Evolutionary conservation across 1,284 basidiomycete species (phyloP).

Genomic region (Psilocybe mexicana): DNA sequence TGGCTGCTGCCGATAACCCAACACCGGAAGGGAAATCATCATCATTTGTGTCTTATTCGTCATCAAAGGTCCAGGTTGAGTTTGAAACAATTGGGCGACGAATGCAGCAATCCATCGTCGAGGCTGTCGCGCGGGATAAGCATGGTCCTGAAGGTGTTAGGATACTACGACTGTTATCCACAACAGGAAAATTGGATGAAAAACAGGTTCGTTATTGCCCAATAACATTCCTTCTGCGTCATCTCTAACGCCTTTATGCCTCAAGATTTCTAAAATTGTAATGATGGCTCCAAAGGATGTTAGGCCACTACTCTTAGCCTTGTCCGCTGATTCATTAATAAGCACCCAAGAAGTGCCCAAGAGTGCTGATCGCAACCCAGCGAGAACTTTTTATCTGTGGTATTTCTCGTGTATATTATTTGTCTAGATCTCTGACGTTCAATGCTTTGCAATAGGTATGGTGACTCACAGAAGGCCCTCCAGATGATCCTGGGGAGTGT

Average conservation of each 20-base stretch:
- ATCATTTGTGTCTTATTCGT: conserved; percentile 69
- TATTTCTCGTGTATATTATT: conserved; percentile 32
- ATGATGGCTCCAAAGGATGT: conserved; percentile 92
- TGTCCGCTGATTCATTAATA: conserved; percentile 80
- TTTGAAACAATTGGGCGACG: conserved; percentile 77
- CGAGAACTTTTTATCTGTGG: conserved; percentile 89
- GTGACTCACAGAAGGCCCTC: conserved; percentile 83
- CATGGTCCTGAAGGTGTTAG: conserved; percentile 87
- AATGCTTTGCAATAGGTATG: conserved; percentile 53
- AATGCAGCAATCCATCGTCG: conserved; percentile 74
- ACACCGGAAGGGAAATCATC: conserved; percentile 65
- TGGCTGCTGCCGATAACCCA: conserved; percentile 80
- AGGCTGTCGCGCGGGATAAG: conserved; percentile 80
- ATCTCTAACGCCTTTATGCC: not conserved
- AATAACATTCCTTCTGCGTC: not conserved
- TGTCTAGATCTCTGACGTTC: not conserved
- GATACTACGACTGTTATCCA: conserved; percentile 79
- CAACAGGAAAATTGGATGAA: conserved; percentile 95
- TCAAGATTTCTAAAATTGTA: conserved; percentile 88
- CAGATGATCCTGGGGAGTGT: conserved; percentile 72
- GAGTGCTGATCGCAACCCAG: conserved; percentile 83
- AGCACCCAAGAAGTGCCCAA: conserved; percentile 91
- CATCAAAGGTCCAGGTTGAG: conserved; percentile 78
- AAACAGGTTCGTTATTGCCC: conserved; percentile 65
- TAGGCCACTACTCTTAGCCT: conserved; percentile 75